phyloP scores from a whole-genome alignment of 306 rosid genomes.

The Inga leiocalycina region DNA sequence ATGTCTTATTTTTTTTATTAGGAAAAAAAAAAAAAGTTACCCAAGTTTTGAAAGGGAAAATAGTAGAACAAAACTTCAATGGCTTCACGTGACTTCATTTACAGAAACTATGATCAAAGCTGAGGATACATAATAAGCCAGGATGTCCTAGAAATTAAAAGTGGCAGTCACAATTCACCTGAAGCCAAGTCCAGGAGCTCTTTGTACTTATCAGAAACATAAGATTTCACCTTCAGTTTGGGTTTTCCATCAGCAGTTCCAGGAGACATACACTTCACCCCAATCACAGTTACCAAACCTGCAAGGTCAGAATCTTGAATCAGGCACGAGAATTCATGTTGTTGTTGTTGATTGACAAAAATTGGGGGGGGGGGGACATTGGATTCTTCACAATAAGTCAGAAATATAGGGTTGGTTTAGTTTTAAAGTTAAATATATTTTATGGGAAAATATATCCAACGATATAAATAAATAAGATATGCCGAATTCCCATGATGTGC shows the following conservation, averaged over 20 bases:
- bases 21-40: neutral
- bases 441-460: no score
- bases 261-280: conserved; percentile 61
- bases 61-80: neutral
- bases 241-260: conserved; percentile 43
- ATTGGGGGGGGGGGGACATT: no score
- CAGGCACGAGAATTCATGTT: neutral
- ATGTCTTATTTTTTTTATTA: no score
- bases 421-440: no score
- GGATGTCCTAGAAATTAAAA: neutral
- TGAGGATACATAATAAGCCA: neutral
- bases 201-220: conserved; percentile 45
- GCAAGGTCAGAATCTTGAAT: conserved; percentile 11
- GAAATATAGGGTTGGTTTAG: neutral
- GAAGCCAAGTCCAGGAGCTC: conserved; percentile 44
- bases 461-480: neutral
- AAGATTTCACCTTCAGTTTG: conserved; percentile 51
- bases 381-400: neutral
- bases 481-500: conserved; percentile 59
- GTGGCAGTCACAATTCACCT: no score
- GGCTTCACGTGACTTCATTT: neutral
- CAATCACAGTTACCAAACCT: conserved; percentile 65
- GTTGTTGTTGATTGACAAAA: neutral
- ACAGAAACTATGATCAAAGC: neutral
- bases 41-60: neutral